These are phyloP conservation scores for Pezicula carpinea DNA, from an alignment of 2,329 filamentous ascomycete genomes.

Conservation along the genomic window DNA sequence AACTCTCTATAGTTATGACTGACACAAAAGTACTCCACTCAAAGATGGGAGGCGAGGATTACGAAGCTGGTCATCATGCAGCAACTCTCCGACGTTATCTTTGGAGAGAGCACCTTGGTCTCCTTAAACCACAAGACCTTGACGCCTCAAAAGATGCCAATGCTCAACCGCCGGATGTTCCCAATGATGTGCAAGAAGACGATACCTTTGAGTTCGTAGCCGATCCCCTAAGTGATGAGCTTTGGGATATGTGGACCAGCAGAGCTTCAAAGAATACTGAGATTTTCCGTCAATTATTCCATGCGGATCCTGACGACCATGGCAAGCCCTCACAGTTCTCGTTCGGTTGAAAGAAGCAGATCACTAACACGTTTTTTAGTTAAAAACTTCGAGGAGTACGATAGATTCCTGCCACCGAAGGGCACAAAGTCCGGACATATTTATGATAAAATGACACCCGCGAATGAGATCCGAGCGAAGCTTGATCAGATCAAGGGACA, in stretches of 20 bases:
- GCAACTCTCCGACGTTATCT: conserved; percentile 75
- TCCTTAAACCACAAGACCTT: conserved; percentile 69
- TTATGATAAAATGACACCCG: conserved; percentile 72
- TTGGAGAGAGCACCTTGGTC: conserved; percentile 86
- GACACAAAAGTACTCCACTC: conserved; percentile 69
- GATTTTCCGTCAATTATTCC: conserved; percentile 75
- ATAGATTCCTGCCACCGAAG: conserved; percentile 66
- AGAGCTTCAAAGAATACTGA: conserved; percentile 68
- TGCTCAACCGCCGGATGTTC: conserved; percentile 65
- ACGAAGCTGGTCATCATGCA: conserved; percentile 75
- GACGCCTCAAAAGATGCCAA: conserved; percentile 66
- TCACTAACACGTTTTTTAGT: conserved; percentile 40
- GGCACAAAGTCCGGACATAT: conserved; percentile 80
- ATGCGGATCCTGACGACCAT: conserved; percentile 83
- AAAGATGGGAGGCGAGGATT: conserved; percentile 74
- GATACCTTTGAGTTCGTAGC: conserved; percentile 61
- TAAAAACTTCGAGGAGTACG: conserved; percentile 86
- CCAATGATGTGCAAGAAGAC: conserved; percentile 62
- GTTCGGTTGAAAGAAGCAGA: background rate
- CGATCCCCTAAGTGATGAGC: conserved; percentile 63
- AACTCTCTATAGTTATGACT: conserved; percentile 85
- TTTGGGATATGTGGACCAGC: conserved; percentile 66
- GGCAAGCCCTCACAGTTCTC: conserved; percentile 41
- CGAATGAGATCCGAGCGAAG: conserved; percentile 67
- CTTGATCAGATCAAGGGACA: conserved; percentile 80